Evolutionary conservation across 2,329 filamentous ascomycete genomes (phyloP).

Genomic region (Chaetothyriales sp.): DNA sequence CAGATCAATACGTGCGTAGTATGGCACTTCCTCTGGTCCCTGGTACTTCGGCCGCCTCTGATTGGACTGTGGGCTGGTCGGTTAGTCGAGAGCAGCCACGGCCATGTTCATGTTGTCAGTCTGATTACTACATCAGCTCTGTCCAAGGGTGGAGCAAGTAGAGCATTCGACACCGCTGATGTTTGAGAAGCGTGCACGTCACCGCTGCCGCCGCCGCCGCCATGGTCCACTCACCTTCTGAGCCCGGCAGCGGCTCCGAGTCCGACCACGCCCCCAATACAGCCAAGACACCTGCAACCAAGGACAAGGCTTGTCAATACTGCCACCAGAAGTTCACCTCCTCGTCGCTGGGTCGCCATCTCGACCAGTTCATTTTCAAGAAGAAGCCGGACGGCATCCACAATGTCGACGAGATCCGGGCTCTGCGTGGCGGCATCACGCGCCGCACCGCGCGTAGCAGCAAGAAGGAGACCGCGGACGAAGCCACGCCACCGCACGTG

Average conservation of each 20-base stretch:
- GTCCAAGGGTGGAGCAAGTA: background rate
- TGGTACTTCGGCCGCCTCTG: background rate
- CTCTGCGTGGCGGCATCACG: constrained; percentile 71
- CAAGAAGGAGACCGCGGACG: constrained; percentile 38
- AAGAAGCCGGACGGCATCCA: constrained; percentile 91
- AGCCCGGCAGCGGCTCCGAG: background rate
- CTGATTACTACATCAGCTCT: background rate
- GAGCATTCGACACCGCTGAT: background rate
- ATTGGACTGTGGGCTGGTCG: background rate
- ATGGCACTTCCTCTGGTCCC: too few species aligned
- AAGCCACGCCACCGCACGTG: constrained; percentile 33
- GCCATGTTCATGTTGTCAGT: background rate
- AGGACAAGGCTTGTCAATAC: constrained; percentile 80
- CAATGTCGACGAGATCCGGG: constrained; percentile 75
- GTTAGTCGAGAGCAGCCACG: background rate
- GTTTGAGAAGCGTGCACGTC: background rate
- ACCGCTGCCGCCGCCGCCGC: background rate
- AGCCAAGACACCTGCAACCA: constrained; percentile 36
- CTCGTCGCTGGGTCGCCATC: constrained; percentile 79
- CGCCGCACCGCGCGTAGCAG: constrained; percentile 63
- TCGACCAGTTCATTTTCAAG: constrained; percentile 85
- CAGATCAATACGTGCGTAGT: too few species aligned
- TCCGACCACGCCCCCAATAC: background rate
- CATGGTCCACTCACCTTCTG: background rate
- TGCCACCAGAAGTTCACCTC: constrained; percentile 85